Percentiles rank a stretch among this genome's conserved stretches.
phyloP scores from a whole-genome alignment of 768 basidiomycete genomes.

The Ramaria rubella region DNA sequence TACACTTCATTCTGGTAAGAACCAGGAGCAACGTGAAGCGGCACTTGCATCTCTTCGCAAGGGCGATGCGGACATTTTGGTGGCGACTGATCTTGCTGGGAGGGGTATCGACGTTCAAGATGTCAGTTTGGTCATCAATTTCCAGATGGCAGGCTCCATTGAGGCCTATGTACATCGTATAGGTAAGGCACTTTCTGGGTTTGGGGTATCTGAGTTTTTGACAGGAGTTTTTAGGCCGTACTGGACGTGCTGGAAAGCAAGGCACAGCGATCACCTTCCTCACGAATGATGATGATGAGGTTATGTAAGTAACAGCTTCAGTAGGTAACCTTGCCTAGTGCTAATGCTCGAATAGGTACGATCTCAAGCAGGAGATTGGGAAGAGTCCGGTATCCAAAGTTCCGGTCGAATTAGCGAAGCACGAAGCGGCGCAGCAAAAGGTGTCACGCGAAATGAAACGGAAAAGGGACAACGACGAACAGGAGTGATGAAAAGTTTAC shows the following conservation, averaged over 20 bases:
- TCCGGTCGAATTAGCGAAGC: slow-evolving; percentile 79
- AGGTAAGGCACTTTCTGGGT: slow-evolving; percentile 48
- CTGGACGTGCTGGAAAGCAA: slow-evolving; percentile 94
- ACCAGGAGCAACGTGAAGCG: slow-evolving; percentile 94
- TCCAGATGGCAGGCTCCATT: slow-evolving; percentile 94
- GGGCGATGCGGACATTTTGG: slow-evolving; percentile 82
- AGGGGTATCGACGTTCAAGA: slow-evolving; percentile 99
- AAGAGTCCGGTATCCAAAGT: slow-evolving; percentile 93
- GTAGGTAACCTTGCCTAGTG: not conserved
- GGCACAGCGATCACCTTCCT: slow-evolving; percentile 94
- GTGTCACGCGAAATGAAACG: slow-evolving; percentile 94
- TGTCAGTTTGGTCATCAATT: slow-evolving; percentile 94
- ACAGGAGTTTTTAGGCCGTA: slow-evolving; percentile 58
- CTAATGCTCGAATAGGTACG: too few relatives aligned
- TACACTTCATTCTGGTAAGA: slow-evolving; percentile 95
- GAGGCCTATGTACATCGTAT: slow-evolving; percentile 98
- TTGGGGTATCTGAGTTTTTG: not conserved
- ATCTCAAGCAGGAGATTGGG: slow-evolving; percentile 92
- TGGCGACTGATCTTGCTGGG: slow-evolving; percentile 96
- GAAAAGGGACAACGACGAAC: slow-evolving; percentile 79
- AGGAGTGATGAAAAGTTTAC: slow-evolving; percentile 34
- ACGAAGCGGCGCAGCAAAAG: slow-evolving; percentile 86
- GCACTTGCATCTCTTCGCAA: slow-evolving; percentile 79
- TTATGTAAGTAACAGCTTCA: slow-evolving; percentile 60
- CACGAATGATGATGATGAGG: slow-evolving; percentile 92